Evolutionary conservation across 345 rosid genomes (phyloP).

Genomic region (Mercurialis annua): DNA sequence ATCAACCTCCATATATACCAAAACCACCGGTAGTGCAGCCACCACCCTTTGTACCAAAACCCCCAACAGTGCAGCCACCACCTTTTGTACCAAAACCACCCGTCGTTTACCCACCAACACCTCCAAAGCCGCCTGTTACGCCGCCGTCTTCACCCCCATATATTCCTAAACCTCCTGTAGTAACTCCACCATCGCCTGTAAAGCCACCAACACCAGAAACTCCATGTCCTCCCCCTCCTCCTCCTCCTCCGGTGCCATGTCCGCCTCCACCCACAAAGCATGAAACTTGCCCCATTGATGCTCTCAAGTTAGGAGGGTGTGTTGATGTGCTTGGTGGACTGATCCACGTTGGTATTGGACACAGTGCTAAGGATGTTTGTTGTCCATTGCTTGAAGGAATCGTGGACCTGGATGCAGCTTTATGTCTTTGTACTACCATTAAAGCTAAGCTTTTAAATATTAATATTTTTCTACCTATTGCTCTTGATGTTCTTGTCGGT

Average conservation of each 20-base stretch:
- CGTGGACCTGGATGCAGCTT: constrained; percentile 73
- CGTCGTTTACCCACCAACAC: constrained; percentile 6
- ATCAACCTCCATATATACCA: constrained; percentile 14
- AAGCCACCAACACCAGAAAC: constrained; percentile 31
- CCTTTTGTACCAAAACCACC: background rate
- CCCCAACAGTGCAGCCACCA: constrained; percentile 18
- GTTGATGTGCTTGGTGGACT: constrained; percentile 88
- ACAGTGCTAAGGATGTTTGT: constrained; percentile 65
- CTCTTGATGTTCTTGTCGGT: constrained; percentile 72
- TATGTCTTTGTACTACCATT: constrained; percentile 88
- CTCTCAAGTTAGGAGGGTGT: constrained; percentile 75
- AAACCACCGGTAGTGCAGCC: background rate
- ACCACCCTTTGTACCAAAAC: background rate
- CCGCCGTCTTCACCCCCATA: background rate
- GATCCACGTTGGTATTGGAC: constrained; percentile 69
- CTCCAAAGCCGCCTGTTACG: background rate
- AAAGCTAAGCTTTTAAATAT: constrained; percentile 73
- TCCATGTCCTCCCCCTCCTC: constrained; percentile 31
- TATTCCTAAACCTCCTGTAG: constrained; percentile 23
- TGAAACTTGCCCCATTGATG: constrained; percentile 67
- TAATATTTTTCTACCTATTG: constrained; percentile 65
- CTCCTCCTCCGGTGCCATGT: constrained; percentile 25
- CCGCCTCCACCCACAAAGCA: constrained; percentile 30
- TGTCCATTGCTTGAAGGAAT: constrained; percentile 82
- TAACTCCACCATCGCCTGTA: background rate